Percentiles rank a stretch among this genome's conserved stretches.
Evolutionary conservation across 495 filamentous ascomycete species (phyloP).

Genomic region (Aspergillus sclerotiicarbonarius): DNA sequence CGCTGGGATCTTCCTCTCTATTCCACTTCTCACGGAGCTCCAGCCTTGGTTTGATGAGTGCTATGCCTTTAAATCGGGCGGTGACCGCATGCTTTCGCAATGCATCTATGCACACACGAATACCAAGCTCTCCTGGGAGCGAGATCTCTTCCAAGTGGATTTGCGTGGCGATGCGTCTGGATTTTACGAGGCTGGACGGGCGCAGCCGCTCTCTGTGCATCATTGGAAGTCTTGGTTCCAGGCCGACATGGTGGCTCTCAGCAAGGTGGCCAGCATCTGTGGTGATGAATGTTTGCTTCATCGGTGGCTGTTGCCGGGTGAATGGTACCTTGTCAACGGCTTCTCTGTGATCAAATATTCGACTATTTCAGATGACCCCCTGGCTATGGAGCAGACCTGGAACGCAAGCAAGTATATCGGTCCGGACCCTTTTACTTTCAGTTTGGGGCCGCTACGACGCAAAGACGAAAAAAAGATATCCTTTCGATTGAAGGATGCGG

Average conservation of each 20-base stretch:
- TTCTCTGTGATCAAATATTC: conserved; percentile 21
- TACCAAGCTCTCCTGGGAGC: conserved; percentile 48
- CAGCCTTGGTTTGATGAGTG: conserved; percentile 35
- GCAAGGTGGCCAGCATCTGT: conserved; percentile 50
- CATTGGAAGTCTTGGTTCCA: conserved; percentile 60
- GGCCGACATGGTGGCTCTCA: conserved; percentile 47
- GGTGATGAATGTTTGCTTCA: conserved; percentile 56
- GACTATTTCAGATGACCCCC: conserved; percentile 12
- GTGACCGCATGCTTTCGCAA: conserved; percentile 47
- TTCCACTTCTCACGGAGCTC: conserved; percentile 43
- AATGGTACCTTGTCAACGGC: conserved; percentile 26
- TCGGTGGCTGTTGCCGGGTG: conserved; percentile 48
- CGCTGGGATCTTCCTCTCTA: conserved; percentile 57
- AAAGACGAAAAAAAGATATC: conserved; percentile 22
- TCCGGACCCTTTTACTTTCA: conserved; percentile 19
- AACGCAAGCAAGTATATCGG: conserved; percentile 20
- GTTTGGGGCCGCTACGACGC: conserved; percentile 21
- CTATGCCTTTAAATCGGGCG: conserved; percentile 35
- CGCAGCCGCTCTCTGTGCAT: conserved; percentile 53
- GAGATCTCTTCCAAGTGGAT: conserved; percentile 53
- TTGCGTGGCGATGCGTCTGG: conserved; percentile 49
- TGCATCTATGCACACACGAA: conserved; percentile 53
- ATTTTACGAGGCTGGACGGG: conserved; percentile 55
- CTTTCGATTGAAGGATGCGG: conserved; percentile 14
- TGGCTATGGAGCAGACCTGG: conserved; percentile 29